Evolutionary conservation across 202 grass and related monocot species (phyloP).

Genomic region (Dendrocalamus latiflorus): DNA sequence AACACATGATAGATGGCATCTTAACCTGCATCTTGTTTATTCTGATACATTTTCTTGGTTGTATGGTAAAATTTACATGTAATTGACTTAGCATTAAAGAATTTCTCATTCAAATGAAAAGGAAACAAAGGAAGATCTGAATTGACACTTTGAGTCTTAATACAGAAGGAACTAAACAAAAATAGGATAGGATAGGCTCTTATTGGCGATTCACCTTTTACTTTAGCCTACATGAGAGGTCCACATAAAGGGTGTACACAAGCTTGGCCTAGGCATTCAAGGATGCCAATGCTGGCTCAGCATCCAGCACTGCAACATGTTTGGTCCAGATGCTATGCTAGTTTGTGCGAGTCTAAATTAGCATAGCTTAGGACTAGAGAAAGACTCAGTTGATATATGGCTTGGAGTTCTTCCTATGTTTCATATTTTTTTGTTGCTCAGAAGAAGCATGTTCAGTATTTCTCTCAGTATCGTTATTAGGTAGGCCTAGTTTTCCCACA

Average conservation of each 20-base stretch:
- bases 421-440: neutral
- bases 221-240: neutral
- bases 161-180: neutral
- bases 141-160: neutral
- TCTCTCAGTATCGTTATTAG: neutral
- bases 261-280: neutral
- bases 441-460: conserved; percentile 2
- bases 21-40: neutral
- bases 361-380: neutral
- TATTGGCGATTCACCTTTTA: neutral
- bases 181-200: neutral
- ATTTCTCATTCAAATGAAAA: neutral
- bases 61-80: neutral
- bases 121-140: neutral
- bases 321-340: neutral
- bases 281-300: neutral
- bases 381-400: neutral
- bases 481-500: neutral
- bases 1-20: conserved; percentile 10
- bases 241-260: conserved; percentile 7
- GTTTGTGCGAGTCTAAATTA: neutral
- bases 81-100: neutral
- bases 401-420: neutral
- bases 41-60: neutral
- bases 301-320: neutral